These are phyloP conservation scores for Exophiala dermatitidis DNA, from an alignment of 2,329 filamentous ascomycete species.

Conservation along the genomic window DNA sequence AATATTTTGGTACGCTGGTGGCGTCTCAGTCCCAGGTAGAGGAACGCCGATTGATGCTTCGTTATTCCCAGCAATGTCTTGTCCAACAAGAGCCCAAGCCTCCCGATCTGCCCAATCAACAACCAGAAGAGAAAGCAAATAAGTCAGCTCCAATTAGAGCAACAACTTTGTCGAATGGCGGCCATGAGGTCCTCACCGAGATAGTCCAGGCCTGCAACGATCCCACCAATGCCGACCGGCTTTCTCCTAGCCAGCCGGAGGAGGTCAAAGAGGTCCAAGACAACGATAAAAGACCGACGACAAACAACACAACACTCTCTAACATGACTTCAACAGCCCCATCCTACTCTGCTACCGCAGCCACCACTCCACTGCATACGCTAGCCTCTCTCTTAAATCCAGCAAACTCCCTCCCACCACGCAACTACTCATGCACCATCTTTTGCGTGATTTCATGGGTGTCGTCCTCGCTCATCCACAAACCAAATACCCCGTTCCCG, in stretches of 20 bases:
- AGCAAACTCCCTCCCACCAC: conserved; percentile 19
- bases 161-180: background rate
- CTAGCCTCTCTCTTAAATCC: conserved; percentile 23
- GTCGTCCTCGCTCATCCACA: conserved; percentile 25
- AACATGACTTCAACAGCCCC: background rate
- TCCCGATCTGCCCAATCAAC: too few relatives aligned
- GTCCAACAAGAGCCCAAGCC: background rate
- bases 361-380: conserved; percentile 15
- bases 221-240: too few relatives aligned
- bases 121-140: background rate
- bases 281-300: too few relatives aligned
- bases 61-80: conserved; percentile 5
- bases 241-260: too few relatives aligned
- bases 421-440: conserved; percentile 28
- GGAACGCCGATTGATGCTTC: conserved; percentile 16
- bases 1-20: conserved; percentile 18
- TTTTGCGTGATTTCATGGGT: conserved; percentile 29
- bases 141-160: background rate
- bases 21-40: conserved; percentile 11
- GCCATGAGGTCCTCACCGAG: too few relatives aligned
- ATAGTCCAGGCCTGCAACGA: too few relatives aligned
- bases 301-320: too few relatives aligned
- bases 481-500: conserved; percentile 25
- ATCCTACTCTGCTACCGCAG: background rate
- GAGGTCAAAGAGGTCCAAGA: too few relatives aligned